Percentiles rank a stretch among this genome's conserved stretches.
Conservation (phyloP, 805 yeast species). For the Hanseniaspora hatyaiensis region DNA sequence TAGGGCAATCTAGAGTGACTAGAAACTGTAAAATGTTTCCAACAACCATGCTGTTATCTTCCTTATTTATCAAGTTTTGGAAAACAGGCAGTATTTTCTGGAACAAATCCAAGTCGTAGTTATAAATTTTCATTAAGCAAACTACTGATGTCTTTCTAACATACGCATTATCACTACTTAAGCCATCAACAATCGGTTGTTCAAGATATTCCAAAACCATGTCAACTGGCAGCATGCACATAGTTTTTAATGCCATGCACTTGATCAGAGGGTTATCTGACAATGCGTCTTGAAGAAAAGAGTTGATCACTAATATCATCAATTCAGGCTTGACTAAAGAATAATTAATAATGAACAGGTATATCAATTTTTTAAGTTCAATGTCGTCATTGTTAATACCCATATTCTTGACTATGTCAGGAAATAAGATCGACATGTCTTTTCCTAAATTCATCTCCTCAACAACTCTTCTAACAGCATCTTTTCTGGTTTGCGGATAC, state of each 20-base stretch:
- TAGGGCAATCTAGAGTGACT: constrained; percentile 45
- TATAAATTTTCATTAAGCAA: constrained; percentile 90
- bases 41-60: constrained; percentile 92
- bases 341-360: constrained; percentile 89
- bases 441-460: constrained; percentile 98
- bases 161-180: constrained; percentile 88
- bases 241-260: constrained; percentile 92
- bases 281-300: constrained; percentile 87
- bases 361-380: constrained; percentile 92
- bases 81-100: constrained; percentile 40
- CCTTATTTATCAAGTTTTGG: constrained; percentile 51
- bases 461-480: constrained; percentile 90
- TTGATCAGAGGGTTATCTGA: constrained; percentile 94
- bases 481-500: constrained; percentile 88
- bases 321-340: constrained; percentile 94
- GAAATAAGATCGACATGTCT: constrained; percentile 87
- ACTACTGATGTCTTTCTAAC: constrained; percentile 96
- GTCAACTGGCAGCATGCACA: constrained; percentile 96
- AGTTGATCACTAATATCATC: constrained; percentile 89
- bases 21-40: constrained; percentile 85
- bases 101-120: constrained; percentile 70
- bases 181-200: constrained; percentile 71
- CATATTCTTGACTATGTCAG: constrained; percentile 89
- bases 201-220: constrained; percentile 92
- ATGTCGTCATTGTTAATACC: constrained; percentile 74